Conservation (phyloP, 2,329 filamentous ascomycete species). For the Pseudocercospora fijiensis region DNA sequence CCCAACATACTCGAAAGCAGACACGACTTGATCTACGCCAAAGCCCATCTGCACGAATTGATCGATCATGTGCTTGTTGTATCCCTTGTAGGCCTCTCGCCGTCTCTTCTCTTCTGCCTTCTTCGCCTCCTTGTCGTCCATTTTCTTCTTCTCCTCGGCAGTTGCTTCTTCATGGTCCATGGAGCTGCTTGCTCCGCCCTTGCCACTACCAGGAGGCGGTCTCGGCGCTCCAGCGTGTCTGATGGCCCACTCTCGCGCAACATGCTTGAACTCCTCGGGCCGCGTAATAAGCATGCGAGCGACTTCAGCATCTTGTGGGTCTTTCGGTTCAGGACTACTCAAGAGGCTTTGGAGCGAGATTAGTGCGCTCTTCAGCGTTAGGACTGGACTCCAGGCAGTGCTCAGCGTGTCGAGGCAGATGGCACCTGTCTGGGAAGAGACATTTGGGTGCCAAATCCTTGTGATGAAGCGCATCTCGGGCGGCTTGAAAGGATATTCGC, state of each 20-base stretch:
- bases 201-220: conserved; percentile 51
- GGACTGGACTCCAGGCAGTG: conserved; percentile 87
- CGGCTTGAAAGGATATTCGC: conserved; percentile 89
- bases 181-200: conserved; percentile 32
- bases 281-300: conserved; percentile 82
- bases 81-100: conserved; percentile 71
- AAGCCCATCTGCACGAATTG: conserved; percentile 91
- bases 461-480: conserved; percentile 90
- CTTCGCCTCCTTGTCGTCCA: conserved; percentile 54
- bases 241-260: conserved; percentile 88
- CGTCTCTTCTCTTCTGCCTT: conserved; percentile 54
- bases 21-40: conserved; percentile 78
- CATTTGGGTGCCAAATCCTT: conserved; percentile 95
- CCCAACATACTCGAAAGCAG: conserved; percentile 76
- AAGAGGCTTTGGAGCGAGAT: conserved; percentile 91
- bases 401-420: conserved; percentile 95
- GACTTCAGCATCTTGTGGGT: conserved; percentile 95
- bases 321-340: conserved; percentile 89
- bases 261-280: conserved; percentile 74
- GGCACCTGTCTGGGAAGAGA: conserved; percentile 76
- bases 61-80: conserved; percentile 79
- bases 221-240: conserved; percentile 75
- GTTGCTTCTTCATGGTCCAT: conserved; percentile 24
- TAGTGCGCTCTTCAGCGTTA: conserved; percentile 93
- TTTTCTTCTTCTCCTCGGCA: conserved; percentile 51